These are phyloP conservation scores for Pythium folliculosum DNA, from an alignment of 352 stramenopile species.

Conservation along the genomic window DNA sequence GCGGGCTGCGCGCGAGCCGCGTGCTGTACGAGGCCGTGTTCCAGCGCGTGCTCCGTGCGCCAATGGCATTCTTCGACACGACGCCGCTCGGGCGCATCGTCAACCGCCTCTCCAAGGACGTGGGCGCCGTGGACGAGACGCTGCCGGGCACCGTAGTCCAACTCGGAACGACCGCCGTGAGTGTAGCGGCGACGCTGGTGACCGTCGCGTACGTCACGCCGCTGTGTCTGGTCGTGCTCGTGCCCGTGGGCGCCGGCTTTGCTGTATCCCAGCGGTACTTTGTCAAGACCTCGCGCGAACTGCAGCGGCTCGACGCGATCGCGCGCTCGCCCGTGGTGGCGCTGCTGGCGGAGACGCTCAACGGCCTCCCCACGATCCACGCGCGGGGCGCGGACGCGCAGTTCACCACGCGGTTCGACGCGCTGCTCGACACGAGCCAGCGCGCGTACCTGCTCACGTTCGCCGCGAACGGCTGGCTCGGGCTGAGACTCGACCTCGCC, in stretches of 20 bases:
- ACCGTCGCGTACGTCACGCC: constrained; percentile 75
- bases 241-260: constrained; percentile 67
- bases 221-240: constrained; percentile 65
- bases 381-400: constrained; percentile 58
- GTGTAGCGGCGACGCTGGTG: constrained; percentile 56
- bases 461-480: constrained; percentile 76
- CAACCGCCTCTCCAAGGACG: constrained; percentile 77
- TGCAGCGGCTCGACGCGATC: constrained; percentile 96
- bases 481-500: constrained; percentile 71
- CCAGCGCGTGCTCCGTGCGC: constrained; percentile 55
- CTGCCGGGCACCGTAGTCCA: constrained; percentile 66
- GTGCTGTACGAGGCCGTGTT: constrained; percentile 69
- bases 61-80: constrained; percentile 83
- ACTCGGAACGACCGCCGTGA: constrained; percentile 70
- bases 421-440: constrained; percentile 64
- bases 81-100: constrained; percentile 77
- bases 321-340: constrained; percentile 94
- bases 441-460: constrained; percentile 82
- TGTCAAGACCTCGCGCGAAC: constrained; percentile 88
- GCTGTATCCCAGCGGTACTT: constrained; percentile 91
- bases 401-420: constrained; percentile 53
- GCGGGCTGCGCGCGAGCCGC: constrained; percentile 58
- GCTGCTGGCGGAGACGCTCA: constrained; percentile 93
- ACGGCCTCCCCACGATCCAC: constrained; percentile 94
- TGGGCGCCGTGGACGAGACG: constrained; percentile 75